phyloP scores from a whole-genome alignment of 306 rosid genomes.

The Prunus persica region DNA sequence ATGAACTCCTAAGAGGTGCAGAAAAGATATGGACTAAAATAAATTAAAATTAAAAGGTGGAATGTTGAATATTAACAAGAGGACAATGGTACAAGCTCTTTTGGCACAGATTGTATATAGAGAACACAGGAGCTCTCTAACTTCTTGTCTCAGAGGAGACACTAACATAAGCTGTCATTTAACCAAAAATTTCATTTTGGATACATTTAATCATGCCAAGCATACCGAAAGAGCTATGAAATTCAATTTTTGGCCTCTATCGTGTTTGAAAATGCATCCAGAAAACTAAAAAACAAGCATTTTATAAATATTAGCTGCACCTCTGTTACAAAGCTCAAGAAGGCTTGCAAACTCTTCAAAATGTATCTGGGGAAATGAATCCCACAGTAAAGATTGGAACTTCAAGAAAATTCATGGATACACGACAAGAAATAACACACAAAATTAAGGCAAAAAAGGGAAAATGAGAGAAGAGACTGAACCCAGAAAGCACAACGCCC shows the following conservation, averaged over 20 bases:
- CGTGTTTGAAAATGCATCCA: background rate
- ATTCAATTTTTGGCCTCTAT: background rate
- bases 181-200: background rate
- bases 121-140: background rate
- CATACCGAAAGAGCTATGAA: background rate
- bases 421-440: background rate
- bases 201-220: background rate
- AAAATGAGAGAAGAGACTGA: slow-evolving; percentile 14
- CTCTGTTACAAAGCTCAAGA: background rate
- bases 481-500: slow-evolving; percentile 15
- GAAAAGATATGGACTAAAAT: background rate
- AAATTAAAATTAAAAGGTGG: background rate
- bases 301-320: background rate
- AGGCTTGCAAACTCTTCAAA: background rate
- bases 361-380: background rate
- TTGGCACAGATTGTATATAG: background rate
- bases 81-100: background rate
- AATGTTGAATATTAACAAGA: background rate
- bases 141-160: background rate
- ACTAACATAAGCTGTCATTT: background rate
- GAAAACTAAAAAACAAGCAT: background rate
- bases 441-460: slow-evolving; percentile 3
- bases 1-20: background rate
- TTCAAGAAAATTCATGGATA: slow-evolving; percentile 14
- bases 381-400: slow-evolving; percentile 15